Base-by-base conservation (phyloP, 1,284 basidiomycete genomes). In the Pyrrhoderma lamaoense region DNA sequence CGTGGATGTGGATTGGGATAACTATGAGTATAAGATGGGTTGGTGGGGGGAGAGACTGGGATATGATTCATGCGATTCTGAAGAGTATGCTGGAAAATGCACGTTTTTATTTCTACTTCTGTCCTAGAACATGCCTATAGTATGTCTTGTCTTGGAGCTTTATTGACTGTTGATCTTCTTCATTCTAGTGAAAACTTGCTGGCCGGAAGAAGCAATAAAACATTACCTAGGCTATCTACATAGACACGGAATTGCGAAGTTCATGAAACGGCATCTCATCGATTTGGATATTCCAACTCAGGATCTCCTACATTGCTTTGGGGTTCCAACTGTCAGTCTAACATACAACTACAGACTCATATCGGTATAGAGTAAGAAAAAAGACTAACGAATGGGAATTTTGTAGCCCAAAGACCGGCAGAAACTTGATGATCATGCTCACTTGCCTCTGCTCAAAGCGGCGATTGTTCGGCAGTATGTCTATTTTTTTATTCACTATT, bases 371-470 rank as follows among this genome's bases (percentile, higher is more conserved):
- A n/a, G n/a, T n/a, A n/a, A n/a, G n/a, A n/a, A n/a, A n/a, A n/a
- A n/a, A n/a, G n/a, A n/a, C n/a, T n/a, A n/a, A n/a, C n/a, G n/a
- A n/a, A n/a, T n/a, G n/a, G n/a, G n/a, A n/a, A n/a, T n/a, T 31
- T 31, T 11, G 27, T 11, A 31, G 27, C 11, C 27, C 27, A 49
- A 51, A 7, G 52, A 80, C 82, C 79, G 77, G 59, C 70, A 75
- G 57, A 80, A 80, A 59, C 65, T 83, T 50, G 71, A 75, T 63
- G 60, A 64, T 14, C 80, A 81, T 57, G 73, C 80, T 0, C 69
- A 90, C 49, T 61, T 89, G 16, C 86, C 85, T 56, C 82, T 92
- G 56, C 76, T 95, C 39, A 82, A 82, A 59, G 80, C 91, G 14
- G 83, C 81, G 9, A 77, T 95, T 59, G 38, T 8, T 9, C 16